Evolutionary conservation across 2,329 filamentous ascomycete species (phyloP), one percentile per base, ranked within the genome.

Genomic region (Ophiostoma piceae): DNA sequence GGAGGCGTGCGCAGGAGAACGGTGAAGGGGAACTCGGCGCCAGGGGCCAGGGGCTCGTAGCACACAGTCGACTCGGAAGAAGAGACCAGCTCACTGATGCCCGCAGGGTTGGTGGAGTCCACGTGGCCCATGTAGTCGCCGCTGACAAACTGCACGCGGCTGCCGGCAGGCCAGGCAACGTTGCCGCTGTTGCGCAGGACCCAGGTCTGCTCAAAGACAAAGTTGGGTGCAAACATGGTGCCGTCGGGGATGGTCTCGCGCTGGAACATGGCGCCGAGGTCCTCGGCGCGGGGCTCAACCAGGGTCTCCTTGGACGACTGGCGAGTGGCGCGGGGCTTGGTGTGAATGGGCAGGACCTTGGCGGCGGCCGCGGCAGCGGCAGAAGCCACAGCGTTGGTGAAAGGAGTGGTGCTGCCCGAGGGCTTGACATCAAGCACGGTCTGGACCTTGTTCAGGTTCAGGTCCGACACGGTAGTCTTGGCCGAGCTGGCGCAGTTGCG

Each of bases 41-140:
- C 92, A 51, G 91, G 88, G 68, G 86, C 84, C 54, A 98, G 84
- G 26, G 88, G 80, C 35, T 84, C 83, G 72, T 87, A 86, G 78
- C 92, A 88, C 70, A 91, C 85, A 68, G 92, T 95, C 77, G 92
- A 96, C 82, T 95, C 90, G 69, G 89, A 92, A 68, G 94, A 92
- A 43, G 88, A 88, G 51, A 88, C 86, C 71, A 97, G 88, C 74
- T 94, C 89, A 54, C 85, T 84, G 70, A 92, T 87, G 74, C 90
- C 91, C n/a, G 90, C 88, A 32, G 93, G 91, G 76, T 91, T 91
- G 72, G 85, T 85, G 68, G 90, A 88, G 78, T 97, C 92, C 69
- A 97, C 86, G 74, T 94, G 91, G 75, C 96, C 92, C 95, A 99
- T 98, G 80, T 94, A 93, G 79, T 98, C 94, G 67, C 95, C 95